Percentiles rank a stretch among this genome's conserved stretches.
These are phyloP conservation scores for Zygosaccharomyces pseudobailii DNA, from an alignment of 1,139 yeast genomes.

Conservation along the genomic window DNA sequence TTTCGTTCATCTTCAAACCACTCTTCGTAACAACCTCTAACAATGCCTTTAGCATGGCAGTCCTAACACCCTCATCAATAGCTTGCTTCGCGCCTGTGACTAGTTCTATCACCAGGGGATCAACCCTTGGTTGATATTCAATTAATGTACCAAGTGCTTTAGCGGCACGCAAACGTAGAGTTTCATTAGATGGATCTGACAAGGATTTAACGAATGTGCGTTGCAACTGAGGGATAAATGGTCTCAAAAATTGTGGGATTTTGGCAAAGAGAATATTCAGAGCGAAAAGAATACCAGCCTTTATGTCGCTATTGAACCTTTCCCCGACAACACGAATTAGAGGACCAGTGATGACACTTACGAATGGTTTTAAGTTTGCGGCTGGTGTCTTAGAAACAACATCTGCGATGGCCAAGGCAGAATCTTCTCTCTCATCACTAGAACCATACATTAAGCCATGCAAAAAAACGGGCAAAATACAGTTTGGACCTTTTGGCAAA, in stretches of 20 bases:
- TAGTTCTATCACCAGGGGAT: slow-evolving; percentile 82
- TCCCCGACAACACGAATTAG: slow-evolving; percentile 97
- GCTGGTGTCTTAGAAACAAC: slow-evolving; percentile 84
- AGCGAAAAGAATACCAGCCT: slow-evolving; percentile 85
- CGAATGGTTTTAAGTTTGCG: slow-evolving; percentile 74
- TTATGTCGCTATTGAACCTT: slow-evolving; percentile 82
- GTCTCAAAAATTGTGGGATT: slow-evolving; percentile 88
- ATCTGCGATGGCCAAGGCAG: slow-evolving; percentile 89
- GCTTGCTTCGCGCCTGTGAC: slow-evolving; percentile 67
- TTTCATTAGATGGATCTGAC: slow-evolving; percentile 68
- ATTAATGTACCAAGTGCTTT: slow-evolving; percentile 83
- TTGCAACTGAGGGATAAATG: slow-evolving; percentile 95
- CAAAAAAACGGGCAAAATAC: slow-evolving; percentile 83
- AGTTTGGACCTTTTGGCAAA: slow-evolving; percentile 78
- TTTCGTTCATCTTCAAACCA: slow-evolving; percentile 70
- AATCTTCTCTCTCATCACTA: slow-evolving; percentile 72
- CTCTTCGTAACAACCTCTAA: slow-evolving; percentile 78
- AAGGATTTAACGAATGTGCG: slow-evolving; percentile 93
- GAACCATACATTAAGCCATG: slow-evolving; percentile 96
- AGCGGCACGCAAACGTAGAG: slow-evolving; percentile 81
- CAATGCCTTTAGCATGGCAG: slow-evolving; percentile 82
- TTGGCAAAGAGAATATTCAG: slow-evolving; percentile 71
- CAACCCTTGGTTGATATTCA: slow-evolving; percentile 88
- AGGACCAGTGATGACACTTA: slow-evolving; percentile 94
- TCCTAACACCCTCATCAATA: slow-evolving; percentile 62